Conservation (phyloP, 2,329 filamentous ascomycete species). For the Alternaria gansuensis region DNA sequence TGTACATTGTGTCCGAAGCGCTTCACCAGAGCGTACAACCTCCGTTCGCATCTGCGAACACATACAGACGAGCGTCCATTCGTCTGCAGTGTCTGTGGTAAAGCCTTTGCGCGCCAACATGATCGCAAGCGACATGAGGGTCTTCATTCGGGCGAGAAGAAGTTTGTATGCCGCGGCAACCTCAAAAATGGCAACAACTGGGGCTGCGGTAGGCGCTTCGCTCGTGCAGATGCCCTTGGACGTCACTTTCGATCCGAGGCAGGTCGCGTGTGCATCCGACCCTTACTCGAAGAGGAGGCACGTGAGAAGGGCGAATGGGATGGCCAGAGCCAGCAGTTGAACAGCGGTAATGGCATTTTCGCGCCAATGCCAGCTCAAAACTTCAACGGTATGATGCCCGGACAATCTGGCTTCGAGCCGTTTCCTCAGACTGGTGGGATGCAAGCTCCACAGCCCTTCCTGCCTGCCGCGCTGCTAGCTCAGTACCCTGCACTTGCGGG, state of each 20-base stretch:
- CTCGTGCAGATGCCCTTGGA: slow-evolving; percentile 91
- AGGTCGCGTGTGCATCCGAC: slow-evolving; percentile 94
- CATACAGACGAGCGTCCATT: slow-evolving; percentile 98
- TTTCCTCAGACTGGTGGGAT: slow-evolving; percentile 40
- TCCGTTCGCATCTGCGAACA: slow-evolving; percentile 92
- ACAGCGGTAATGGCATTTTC: slow-evolving; percentile 56
- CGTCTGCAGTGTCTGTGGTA: slow-evolving; percentile 95
- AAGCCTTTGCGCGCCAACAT: slow-evolving; percentile 96
- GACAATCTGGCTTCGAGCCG: slow-evolving; percentile 47
- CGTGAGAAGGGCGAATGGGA: slow-evolving; percentile 74
- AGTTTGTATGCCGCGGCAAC: slow-evolving; percentile 94
- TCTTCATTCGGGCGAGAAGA: slow-evolving; percentile 96
- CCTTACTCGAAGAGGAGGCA: slow-evolving; percentile 94
- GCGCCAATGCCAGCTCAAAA: slow-evolving; percentile 42
- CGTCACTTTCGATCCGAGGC: slow-evolving; percentile 96
- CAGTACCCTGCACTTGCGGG: slow-evolving; percentile 94
- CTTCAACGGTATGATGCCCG: slow-evolving; percentile 46
- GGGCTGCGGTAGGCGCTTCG: slow-evolving; percentile 93
- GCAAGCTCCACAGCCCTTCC: slow-evolving; percentile 52
- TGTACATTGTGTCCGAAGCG: slow-evolving; percentile 92
- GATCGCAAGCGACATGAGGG: slow-evolving; percentile 97
- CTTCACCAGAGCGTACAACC: slow-evolving; percentile 95
- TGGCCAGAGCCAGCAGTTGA: slow-evolving; percentile 66
- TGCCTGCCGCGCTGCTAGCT: slow-evolving; percentile 87
- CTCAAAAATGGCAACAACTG: slow-evolving; percentile 84